These are phyloP conservation scores for Mortierella antarctica DNA, from an alignment of 192 early-diverging fungal genomes.

Conservation along the genomic window DNA sequence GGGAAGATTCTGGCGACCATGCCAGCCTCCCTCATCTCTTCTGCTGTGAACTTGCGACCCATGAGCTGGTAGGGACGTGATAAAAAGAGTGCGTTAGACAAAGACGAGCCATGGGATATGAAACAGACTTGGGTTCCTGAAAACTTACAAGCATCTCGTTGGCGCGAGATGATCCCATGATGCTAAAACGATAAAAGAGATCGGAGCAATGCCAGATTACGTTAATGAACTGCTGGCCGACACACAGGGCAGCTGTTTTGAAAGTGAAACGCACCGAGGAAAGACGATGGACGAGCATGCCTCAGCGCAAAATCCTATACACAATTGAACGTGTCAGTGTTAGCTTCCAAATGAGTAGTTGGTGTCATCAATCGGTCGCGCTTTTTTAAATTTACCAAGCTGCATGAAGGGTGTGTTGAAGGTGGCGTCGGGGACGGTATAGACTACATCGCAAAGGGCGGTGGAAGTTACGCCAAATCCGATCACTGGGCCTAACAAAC, in stretches of 20 bases:
- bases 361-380: background rate
- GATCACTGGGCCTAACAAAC: slow-evolving; percentile 65
- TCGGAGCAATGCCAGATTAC: no score
- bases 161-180: slow-evolving; percentile 70
- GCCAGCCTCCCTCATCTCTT: slow-evolving; percentile 69
- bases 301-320: slow-evolving; percentile 74
- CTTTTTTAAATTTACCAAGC: slow-evolving; percentile 54
- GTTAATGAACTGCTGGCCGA: background rate
- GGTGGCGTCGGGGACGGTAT: slow-evolving; percentile 68
- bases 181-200: slow-evolving; percentile 32
- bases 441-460: slow-evolving; percentile 77
- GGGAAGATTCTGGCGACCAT: slow-evolving; percentile 66
- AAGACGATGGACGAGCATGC: slow-evolving; percentile 77
- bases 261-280: slow-evolving; percentile 56
- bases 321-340: background rate
- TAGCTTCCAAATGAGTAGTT: background rate
- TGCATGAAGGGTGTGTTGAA: slow-evolving; percentile 83
- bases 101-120: background rate
- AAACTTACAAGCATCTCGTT: slow-evolving; percentile 72
- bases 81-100: background rate
- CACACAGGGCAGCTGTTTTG: background rate
- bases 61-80: slow-evolving; percentile 52
- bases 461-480: slow-evolving; percentile 77
- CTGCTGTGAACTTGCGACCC: slow-evolving; percentile 61
- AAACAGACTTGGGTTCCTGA: background rate